These are phyloP conservation scores for Wallacemonas sp. DNA, from an alignment of 208 protist genomes.

Conservation along the genomic window DNA sequence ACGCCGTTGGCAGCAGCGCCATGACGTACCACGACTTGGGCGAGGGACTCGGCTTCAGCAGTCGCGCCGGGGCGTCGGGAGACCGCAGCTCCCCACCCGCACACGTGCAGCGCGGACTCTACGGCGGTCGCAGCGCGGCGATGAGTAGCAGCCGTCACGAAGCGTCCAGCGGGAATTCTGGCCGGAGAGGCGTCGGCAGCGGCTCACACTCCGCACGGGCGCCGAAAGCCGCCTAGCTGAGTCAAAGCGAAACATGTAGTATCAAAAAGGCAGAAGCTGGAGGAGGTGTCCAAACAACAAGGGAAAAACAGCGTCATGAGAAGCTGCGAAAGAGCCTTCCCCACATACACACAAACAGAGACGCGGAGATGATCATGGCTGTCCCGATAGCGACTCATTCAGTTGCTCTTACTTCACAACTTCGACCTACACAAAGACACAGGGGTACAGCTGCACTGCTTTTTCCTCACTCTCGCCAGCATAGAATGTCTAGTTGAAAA, in stretches of 20 bases:
- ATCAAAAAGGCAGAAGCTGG: background rate
- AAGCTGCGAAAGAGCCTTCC: background rate
- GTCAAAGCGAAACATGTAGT: background rate
- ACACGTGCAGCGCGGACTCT: constrained; percentile 1
- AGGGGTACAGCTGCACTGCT: too few species aligned
- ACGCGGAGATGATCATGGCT: too few species aligned
- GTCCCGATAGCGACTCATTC: too few species aligned
- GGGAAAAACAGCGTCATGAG: background rate
- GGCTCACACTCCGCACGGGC: constrained; percentile 1
- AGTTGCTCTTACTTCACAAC: too few species aligned
- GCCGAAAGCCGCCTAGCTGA: background rate
- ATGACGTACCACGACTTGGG: constrained; percentile 11
- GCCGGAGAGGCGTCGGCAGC: background rate
- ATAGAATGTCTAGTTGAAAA: too few species aligned
- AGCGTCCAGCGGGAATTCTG: background rate
- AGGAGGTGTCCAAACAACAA: background rate
- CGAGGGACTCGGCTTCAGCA: constrained; percentile 10
- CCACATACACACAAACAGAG: background rate
- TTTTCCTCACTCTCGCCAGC: too few species aligned
- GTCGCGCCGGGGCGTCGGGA: background rate
- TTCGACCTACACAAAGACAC: too few species aligned
- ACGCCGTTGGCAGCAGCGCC: background rate
- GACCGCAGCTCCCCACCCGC: background rate
- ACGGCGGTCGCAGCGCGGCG: background rate
- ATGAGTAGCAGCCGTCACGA: background rate